These are phyloP conservation scores for Cytospora piceicola DNA, from an alignment of 2,329 filamentous ascomycete genomes.

Conservation along the genomic window DNA sequence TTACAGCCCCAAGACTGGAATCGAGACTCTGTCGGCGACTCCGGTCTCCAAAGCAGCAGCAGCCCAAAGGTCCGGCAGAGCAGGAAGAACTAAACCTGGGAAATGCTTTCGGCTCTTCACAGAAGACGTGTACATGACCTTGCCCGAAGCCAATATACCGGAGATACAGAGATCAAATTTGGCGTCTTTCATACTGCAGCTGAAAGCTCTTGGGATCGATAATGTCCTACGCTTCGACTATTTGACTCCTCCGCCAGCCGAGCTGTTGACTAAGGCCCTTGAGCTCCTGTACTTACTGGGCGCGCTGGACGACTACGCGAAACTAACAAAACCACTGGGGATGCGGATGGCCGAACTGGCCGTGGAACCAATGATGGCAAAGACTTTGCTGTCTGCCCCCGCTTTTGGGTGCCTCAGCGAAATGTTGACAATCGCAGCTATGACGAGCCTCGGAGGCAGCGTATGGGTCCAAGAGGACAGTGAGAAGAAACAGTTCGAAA, in stretches of 20 bases:
- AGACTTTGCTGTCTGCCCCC: slow-evolving; percentile 76
- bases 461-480: slow-evolving; percentile 83
- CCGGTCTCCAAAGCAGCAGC: slow-evolving; percentile 89
- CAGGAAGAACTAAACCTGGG: slow-evolving; percentile 84
- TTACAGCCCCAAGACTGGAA: slow-evolving; percentile 82
- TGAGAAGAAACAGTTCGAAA: slow-evolving; percentile 75
- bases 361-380: slow-evolving; percentile 93
- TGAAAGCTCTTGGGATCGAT: slow-evolving; percentile 94
- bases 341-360: slow-evolving; percentile 90
- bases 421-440: slow-evolving; percentile 88
- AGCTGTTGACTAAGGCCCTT: slow-evolving; percentile 82
- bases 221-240: slow-evolving; percentile 93
- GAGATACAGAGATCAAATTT: slow-evolving; percentile 94
- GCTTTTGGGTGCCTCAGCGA: slow-evolving; percentile 81
- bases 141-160: slow-evolving; percentile 76
- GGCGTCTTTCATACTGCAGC: slow-evolving; percentile 83
- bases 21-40: slow-evolving; percentile 82
- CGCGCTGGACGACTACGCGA: slow-evolving; percentile 86
- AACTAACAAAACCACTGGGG: slow-evolving; percentile 87
- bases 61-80: slow-evolving; percentile 87
- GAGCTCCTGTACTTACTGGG: slow-evolving; percentile 87
- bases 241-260: slow-evolving; percentile 80
- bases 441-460: slow-evolving; percentile 83
- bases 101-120: slow-evolving; percentile 96
- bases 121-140: slow-evolving; percentile 66